Evolutionary conservation across 139 green algal species (phyloP), one percentile per base, ranked within the genome.

Genomic region (Astrephomene gubernaculifera): DNA sequence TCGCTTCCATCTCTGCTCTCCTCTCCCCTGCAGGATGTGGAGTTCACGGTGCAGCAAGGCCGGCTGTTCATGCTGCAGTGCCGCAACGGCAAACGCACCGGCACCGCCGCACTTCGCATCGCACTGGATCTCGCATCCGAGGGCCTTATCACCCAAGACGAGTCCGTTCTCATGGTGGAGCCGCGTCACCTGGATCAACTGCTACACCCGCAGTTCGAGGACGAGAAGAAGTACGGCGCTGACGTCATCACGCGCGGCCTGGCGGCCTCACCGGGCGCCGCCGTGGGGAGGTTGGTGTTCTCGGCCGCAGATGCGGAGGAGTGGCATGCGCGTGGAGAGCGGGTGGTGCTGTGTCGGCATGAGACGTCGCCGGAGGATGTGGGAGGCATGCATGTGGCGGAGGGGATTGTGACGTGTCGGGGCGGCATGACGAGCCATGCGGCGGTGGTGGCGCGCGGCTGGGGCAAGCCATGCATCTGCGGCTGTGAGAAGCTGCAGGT

Each of bases 381-480:
- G 49, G 94, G 92, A 52, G 96, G 96, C 69, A 98, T 98, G 96
- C 90, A 96, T 81, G 95, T 92, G 24, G 93, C 96, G 0, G 81
- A 95, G 83, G 96, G 96, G 63, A 95, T 98, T 81, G 78, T 98
- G n/a, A 98, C 96, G 19, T 86, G 87, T 38, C 89, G 94, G 60
- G 96, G 96, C 36, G 96, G 96, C 68, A 98, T 98, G 95, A 98
- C 96, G 35, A 92, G 76, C 25, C 96, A 98, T 88, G 96, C 96
- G 25, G 96, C 96, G 44, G 96, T 98, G 33, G 96, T 98, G 53
- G 96, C 96, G 14, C 93, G 96, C 29, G 96, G 96, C 60, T 98
- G 96, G 96, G 96, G 96, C 81, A 98, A 98, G 94, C 93, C 96
- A n/a, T 98, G 96, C 91, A 91, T 98, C 54, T 96, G 91, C 64